Percentiles rank a stretch among this genome's conserved stretches.
Conservation (phyloP, 163 green algal genomes). For the Smithsoniella earleae region DNA sequence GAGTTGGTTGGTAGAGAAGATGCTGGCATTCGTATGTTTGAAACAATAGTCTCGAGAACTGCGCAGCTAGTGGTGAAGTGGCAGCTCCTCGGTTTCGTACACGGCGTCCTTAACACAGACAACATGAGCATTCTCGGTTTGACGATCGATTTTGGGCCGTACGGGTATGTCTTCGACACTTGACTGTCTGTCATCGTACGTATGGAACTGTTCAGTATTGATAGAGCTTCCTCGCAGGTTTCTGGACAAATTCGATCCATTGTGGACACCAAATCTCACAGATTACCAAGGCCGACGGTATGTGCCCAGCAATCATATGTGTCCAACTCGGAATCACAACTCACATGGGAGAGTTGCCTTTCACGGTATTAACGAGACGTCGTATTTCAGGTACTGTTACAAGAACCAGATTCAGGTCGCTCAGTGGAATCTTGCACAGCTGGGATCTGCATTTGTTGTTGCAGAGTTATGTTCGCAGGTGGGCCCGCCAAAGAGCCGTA, state of each 20-base stretch:
- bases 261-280: conserved; percentile 80
- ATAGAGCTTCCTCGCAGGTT: too few species aligned
- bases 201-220: too few species aligned
- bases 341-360: too few species aligned
- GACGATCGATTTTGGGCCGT: conserved; percentile 60
- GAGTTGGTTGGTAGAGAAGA: conserved; percentile 38
- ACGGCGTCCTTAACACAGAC: conserved; percentile 93
- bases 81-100: conserved; percentile 85
- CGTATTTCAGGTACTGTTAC: conserved; percentile 44
- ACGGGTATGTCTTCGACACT: neutral
- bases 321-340: too few species aligned
- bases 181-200: too few species aligned
- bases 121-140: conserved; percentile 90
- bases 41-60: conserved; percentile 62
- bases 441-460: conserved; percentile 39
- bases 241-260: conserved; percentile 55
- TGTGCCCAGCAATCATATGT: too few species aligned
- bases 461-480: neutral
- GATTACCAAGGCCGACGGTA: conserved; percentile 51
- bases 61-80: conserved; percentile 70
- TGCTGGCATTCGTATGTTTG: conserved; percentile 54
- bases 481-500: too few species aligned
- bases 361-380: too few species aligned
- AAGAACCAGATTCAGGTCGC: conserved; percentile 46
- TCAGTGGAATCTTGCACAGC: conserved; percentile 67